Evolutionary conservation across 1,284 basidiomycete species (phyloP).

Genomic region (Mrakiaceae sp.): DNA sequence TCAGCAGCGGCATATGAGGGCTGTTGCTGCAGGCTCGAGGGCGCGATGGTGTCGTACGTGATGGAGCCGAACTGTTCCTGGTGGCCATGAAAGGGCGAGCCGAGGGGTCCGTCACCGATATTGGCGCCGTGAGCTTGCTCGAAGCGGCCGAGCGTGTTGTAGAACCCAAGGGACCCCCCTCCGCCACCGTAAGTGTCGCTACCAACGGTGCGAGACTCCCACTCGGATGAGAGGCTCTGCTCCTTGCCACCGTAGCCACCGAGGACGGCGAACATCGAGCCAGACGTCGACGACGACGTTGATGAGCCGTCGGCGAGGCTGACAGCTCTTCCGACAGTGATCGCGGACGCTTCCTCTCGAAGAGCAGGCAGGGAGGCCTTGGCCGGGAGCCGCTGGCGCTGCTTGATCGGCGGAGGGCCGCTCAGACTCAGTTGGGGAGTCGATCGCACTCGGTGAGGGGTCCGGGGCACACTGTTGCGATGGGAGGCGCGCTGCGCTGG

Average conservation of each 20-base stretch:
- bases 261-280: conserved; percentile 9
- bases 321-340: not conserved
- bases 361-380: conserved; percentile 10
- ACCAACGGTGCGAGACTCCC: conserved; percentile 6
- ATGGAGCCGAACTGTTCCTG: not conserved
- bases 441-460: conserved; percentile 3
- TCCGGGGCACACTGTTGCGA: not conserved
- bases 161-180: not conserved
- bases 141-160: not conserved
- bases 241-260: conserved; percentile 12
- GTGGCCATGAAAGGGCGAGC: not conserved
- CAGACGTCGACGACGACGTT: too few relatives aligned
- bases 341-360: conserved; percentile 2
- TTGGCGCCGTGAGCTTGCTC: not conserved
- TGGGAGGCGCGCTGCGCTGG: too few relatives aligned
- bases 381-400: conserved; percentile 6
- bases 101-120: too few relatives aligned
- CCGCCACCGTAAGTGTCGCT: conserved; percentile 2
- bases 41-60: not conserved
- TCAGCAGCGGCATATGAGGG: not conserved
- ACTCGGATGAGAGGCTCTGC: conserved; percentile 4
- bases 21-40: not conserved
- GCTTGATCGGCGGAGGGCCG: too few relatives aligned
- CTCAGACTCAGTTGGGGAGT: not conserved
- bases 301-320: too few relatives aligned